A percentile compares a stretch with the other conserved stretches of the same genome.
phyloP scores from a whole-genome alignment of 2,329 filamentous ascomycete genomes.

The Volutella citrinella region DNA sequence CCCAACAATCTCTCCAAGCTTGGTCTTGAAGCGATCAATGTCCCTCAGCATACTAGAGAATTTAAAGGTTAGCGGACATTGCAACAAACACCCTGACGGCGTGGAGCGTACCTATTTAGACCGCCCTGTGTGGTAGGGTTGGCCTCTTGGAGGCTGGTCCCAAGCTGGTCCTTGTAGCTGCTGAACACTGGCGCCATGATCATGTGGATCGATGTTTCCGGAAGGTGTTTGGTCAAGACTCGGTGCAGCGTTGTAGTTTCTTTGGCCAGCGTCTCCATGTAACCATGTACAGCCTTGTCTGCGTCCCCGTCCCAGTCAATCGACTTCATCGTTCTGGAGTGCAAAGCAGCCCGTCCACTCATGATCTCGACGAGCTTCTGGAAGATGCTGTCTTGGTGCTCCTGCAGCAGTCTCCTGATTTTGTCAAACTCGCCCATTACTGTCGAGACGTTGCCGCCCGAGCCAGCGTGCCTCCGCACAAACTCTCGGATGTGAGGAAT shows the following conservation, averaged over 20 bases:
- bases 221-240: conserved; percentile 77
- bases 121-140: conserved; percentile 64
- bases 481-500: conserved; percentile 92
- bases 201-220: conserved; percentile 70
- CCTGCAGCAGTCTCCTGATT: conserved; percentile 76
- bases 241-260: conserved; percentile 83
- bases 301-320: conserved; percentile 67
- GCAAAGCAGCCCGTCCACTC: conserved; percentile 70
- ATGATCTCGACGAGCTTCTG: conserved; percentile 94
- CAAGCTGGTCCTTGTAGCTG: conserved; percentile 78
- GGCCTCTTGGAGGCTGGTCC: conserved; percentile 64
- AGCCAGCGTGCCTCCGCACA: conserved; percentile 69
- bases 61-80: too few relatives aligned
- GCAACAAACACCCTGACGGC: too few relatives aligned
- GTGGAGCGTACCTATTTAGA: conserved; percentile 71
- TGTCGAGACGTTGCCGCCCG: conserved; percentile 48
- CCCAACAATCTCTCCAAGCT: conserved; percentile 74
- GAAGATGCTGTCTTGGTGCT: conserved; percentile 87
- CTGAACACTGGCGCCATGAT: conserved; percentile 86
- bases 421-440: conserved; percentile 86
- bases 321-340: conserved; percentile 71
- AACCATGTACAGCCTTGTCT: conserved; percentile 52
- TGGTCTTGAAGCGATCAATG: conserved; percentile 67
- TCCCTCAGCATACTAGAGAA: conserved; percentile 78
- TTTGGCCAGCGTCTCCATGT: conserved; percentile 84